These are phyloP conservation scores for Exophiala spinifera DNA, from an alignment of 2,329 filamentous ascomycete species.

Conservation along the genomic window DNA sequence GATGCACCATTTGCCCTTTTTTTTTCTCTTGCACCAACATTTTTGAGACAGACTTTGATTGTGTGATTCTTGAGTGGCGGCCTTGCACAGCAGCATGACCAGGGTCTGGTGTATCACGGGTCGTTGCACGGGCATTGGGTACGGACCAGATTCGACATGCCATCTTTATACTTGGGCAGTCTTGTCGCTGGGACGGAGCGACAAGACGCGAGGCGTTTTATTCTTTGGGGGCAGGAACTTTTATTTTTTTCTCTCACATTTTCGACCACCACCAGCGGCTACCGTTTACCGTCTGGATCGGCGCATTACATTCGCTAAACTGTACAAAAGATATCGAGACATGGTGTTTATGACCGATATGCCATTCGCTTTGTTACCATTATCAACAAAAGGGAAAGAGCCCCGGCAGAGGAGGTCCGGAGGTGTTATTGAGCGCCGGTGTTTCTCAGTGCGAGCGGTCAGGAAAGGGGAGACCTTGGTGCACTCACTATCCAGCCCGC, in stretches of 20 bases:
- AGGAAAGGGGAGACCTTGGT: neutral
- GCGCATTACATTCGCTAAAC: constrained; percentile 22
- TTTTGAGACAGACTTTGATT: neutral
- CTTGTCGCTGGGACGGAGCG: neutral
- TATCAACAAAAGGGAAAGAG: constrained; percentile 1
- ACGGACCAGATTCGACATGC: neutral
- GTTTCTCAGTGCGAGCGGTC: too few species aligned
- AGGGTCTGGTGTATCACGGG: neutral
- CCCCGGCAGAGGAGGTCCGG: neutral
- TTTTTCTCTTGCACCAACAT: neutral
- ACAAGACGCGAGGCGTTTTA: neutral
- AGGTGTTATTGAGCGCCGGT: neutral
- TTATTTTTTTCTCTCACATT: neutral
- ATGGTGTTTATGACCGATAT: constrained; percentile 22
- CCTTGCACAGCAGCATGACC: neutral
- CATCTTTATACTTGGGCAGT: neutral
- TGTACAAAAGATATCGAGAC: constrained; percentile 25
- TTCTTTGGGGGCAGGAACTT: neutral
- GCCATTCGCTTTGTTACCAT: constrained; percentile 22
- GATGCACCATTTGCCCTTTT: neutral
- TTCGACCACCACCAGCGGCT: constrained; percentile 14
- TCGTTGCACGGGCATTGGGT: neutral
- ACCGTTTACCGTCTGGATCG: constrained; percentile 20
- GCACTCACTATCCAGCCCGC: neutral
- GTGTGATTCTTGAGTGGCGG: neutral